Base-by-base conservation (phyloP, 148 eudicot species). In the Silene latifolia region DNA sequence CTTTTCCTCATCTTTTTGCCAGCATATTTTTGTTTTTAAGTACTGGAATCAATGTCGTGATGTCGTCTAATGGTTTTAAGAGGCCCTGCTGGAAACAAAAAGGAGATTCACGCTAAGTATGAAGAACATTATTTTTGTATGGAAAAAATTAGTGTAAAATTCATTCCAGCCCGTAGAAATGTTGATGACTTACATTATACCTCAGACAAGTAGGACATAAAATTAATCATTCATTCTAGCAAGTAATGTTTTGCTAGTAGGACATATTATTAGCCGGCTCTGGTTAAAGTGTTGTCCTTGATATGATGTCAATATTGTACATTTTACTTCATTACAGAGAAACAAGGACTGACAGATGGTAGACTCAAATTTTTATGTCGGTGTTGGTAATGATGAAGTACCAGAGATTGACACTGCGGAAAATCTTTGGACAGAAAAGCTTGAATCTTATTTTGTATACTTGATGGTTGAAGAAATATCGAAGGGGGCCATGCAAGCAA, bases 401-500 rank as follows among this genome's bases (percentile, higher is more conserved):
- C 69, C 53, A 11, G 78, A 67, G 75, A 59, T 65, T 66, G 83
- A 80, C 24, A 75, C 73, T 8, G 69, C 60, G 64, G 83, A 68
- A 14, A 62, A 76, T 72, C 66, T 58, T 44, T 80, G 80, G 83
- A 60, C 83, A 2, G 83, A 80, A 24, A 73, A 68, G 65, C 71
- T 76, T 14, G 83, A 81, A 68, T 81, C 77, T 76, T 72, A 47
- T 61, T 80, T 81, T 61, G 70, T 80, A n/a, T 59, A 73, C 61
- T 25, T 68, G 64, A 81, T 81, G 83, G 77, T 77, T 21, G 76
- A 80, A 64, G 83, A 76, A 76, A 67, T 81, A 67, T 51, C 74
- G 1, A 81, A 61, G 47, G 83, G 83, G 65, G 73, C 57, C 25
- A 80, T 76, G 83, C 83, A 80, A 71, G 74, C 82, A 64, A 64